phyloP scores from a whole-genome alignment of 1,284 basidiomycete species.

The Rhodotorula sp. region DNA sequence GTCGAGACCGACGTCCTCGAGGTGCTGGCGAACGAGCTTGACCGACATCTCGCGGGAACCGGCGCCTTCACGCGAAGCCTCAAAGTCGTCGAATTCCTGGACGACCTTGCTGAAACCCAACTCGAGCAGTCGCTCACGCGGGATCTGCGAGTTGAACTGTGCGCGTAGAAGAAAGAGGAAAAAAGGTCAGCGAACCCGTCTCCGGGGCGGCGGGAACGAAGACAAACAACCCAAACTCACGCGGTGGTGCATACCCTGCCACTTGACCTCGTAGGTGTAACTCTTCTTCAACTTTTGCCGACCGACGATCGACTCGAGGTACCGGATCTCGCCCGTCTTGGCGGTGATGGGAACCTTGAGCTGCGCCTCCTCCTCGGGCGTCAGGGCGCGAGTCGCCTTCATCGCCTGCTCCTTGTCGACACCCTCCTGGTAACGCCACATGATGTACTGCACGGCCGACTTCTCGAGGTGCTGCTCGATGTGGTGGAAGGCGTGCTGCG shows the following conservation, averaged over 20 bases:
- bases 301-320: constrained; percentile 86
- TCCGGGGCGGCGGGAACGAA: too few species aligned
- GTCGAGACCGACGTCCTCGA: constrained; percentile 90
- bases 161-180: too few species aligned
- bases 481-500: constrained; percentile 96
- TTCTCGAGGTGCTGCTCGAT: constrained; percentile 86
- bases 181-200: background rate
- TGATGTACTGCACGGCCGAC: constrained; percentile 92
- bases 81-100: constrained; percentile 95
- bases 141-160: constrained; percentile 81
- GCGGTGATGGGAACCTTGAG: constrained; percentile 89
- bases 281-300: constrained; percentile 94
- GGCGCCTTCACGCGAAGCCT: constrained; percentile 89
- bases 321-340: constrained; percentile 85
- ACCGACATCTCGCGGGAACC: constrained; percentile 80
- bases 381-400: constrained; percentile 85
- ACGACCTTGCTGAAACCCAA: constrained; percentile 91
- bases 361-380: constrained; percentile 78
- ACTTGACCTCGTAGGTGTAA: constrained; percentile 66
- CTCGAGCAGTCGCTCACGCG: constrained; percentile 80
- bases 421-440: constrained; percentile 99
- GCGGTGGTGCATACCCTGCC: constrained; percentile 85
- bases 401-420: constrained; percentile 94
- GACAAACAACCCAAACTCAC: constrained; percentile 48
- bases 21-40: constrained; percentile 77